Percentiles rank a stretch among this genome's conserved stretches.
Evolutionary conservation across 225 moss, liverwort and hornwort species (phyloP).

Genomic region (Bryum argenteum): DNA sequence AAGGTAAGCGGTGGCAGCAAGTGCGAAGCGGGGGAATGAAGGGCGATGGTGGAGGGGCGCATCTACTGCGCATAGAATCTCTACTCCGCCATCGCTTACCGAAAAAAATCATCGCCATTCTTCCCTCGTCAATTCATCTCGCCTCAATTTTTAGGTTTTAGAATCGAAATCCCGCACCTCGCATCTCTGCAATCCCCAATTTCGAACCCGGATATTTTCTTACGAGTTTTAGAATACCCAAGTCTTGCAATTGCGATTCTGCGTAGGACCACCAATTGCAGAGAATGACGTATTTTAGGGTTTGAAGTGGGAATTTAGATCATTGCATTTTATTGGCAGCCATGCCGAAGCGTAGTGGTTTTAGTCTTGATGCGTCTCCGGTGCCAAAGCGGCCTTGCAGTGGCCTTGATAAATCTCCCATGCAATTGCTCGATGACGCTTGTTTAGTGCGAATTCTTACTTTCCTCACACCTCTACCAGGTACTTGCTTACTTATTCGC

Average conservation of each 20-base stretch:
- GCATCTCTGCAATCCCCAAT: background rate
- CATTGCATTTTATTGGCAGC: background rate
- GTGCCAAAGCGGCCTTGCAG: conserved; percentile 35
- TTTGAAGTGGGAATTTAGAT: conserved; percentile 6
- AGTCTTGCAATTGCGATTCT: background rate
- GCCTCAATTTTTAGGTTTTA: background rate
- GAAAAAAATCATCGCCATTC: background rate
- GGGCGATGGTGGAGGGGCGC: background rate
- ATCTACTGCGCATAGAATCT: background rate
- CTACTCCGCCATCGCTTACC: background rate
- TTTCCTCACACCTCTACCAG: conserved; percentile 58
- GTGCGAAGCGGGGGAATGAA: background rate
- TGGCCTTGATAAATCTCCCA: conserved; percentile 35
- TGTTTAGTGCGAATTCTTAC: conserved; percentile 58
- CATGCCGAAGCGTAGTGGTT: conserved; percentile 42
- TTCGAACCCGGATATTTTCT: background rate
- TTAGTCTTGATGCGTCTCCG: conserved; percentile 33
- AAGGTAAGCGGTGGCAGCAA: background rate
- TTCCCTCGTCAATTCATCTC: background rate
- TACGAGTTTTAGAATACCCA: too few species aligned
- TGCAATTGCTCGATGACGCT: conserved; percentile 57
- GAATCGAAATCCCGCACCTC: background rate
- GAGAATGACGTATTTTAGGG: background rate
- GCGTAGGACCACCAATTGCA: background rate
- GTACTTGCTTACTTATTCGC: conserved; percentile 13